These are phyloP conservation scores for Populus trichocarpa DNA, from an alignment of 441 rosid genomes.

Conservation along the genomic window DNA sequence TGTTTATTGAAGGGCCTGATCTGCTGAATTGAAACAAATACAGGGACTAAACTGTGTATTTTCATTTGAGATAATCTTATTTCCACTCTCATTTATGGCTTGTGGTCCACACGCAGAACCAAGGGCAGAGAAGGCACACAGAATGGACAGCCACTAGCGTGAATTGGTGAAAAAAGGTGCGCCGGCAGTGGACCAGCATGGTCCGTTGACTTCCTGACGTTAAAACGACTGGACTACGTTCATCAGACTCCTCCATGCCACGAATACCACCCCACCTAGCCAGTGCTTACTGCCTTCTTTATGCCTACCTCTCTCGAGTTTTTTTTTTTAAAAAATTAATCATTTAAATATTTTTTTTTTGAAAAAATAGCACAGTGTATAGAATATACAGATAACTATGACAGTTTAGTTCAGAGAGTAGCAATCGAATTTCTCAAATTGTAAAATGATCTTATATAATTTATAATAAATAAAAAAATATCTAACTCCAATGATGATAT, in stretches of 20 bases:
- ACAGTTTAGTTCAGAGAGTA: too few species aligned
- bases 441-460: too few species aligned
- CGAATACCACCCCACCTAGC: background rate
- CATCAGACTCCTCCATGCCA: too few species aligned
- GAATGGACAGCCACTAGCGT: background rate
- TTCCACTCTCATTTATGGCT: background rate
- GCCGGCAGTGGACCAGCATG: background rate
- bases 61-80: too few species aligned
- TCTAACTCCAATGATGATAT: too few species aligned
- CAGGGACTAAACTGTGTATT: background rate
- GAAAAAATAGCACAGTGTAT: too few species aligned
- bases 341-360: too few species aligned
- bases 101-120: background rate
- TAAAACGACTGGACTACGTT: background rate
- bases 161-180: background rate
- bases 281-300: background rate
- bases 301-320: background rate
- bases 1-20: too few species aligned
- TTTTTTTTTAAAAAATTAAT: too few species aligned
- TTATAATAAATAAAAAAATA: too few species aligned
- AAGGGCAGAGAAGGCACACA: background rate
- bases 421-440: too few species aligned
- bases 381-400: too few species aligned
- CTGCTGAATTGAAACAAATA: background rate
- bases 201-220: background rate